These are phyloP conservation scores for Kwoniella europaea DNA, from an alignment of 768 basidiomycete genomes.

Conservation along the genomic window DNA sequence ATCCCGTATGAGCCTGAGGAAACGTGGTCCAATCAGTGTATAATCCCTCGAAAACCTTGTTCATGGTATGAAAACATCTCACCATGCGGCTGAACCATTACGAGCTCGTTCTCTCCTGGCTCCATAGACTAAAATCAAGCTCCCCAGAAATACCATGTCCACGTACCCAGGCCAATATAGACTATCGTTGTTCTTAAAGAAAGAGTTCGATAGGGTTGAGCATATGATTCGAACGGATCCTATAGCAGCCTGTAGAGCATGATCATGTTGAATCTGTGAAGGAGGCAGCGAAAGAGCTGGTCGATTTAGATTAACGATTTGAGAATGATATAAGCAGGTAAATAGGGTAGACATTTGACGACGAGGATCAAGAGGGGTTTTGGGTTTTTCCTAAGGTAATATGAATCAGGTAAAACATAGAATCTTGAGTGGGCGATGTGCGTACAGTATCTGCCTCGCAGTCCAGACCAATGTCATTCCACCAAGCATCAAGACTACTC, in stretches of 20 bases:
- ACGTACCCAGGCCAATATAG: constrained; percentile 36
- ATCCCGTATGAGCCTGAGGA: constrained; percentile 19
- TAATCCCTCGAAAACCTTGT: not conserved
- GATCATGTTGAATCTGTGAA: constrained; percentile 22
- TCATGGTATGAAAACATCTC: not conserved
- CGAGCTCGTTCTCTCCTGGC: constrained; percentile 16
- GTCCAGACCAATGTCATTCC: constrained; percentile 37
- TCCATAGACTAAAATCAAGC: constrained; percentile 34
- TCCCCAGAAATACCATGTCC: constrained; percentile 38
- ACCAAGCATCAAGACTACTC: constrained; percentile 33
- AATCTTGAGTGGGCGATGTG: not conserved
- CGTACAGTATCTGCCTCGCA: constrained; percentile 9
- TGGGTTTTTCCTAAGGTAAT: not conserved
- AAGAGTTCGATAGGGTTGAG: constrained; percentile 11
- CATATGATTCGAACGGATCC: constrained; percentile 28
- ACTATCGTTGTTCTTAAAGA: constrained; percentile 5
- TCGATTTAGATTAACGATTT: constrained; percentile 33
- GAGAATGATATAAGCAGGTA: constrained; percentile 37
- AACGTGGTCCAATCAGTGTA: too few species aligned
- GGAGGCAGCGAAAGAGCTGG: constrained; percentile 31
- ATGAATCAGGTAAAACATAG: not conserved
- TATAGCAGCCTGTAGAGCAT: constrained; percentile 33
- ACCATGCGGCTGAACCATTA: not conserved
- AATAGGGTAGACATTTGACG: constrained; percentile 26
- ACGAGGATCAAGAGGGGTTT: constrained; percentile 9